A percentile compares a stretch with the other conserved stretches of the same genome.
These are phyloP conservation scores for Alternaria panax DNA, from an alignment of 2,329 filamentous ascomycete species.

Conservation along the genomic window DNA sequence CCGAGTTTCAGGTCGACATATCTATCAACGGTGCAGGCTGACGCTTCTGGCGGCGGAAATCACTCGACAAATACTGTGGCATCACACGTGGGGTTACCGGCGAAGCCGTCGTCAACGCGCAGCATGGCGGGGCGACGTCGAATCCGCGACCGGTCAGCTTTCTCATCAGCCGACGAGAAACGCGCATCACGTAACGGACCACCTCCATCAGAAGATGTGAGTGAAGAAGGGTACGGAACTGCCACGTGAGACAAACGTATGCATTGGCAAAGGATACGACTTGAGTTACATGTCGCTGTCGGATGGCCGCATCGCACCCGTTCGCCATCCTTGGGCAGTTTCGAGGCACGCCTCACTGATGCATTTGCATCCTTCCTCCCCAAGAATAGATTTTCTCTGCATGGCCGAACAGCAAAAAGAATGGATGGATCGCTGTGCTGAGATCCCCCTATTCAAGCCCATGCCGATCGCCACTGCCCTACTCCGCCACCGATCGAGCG, in stretches of 20 bases:
- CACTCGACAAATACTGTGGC: slow-evolving; percentile 9
- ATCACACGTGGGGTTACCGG: slow-evolving; percentile 4
- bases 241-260: background rate
- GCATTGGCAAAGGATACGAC: background rate
- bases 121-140: background rate
- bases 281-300: background rate
- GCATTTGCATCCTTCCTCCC: background rate
- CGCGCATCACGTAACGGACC: background rate
- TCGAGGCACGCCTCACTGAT: background rate
- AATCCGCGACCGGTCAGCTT: background rate
- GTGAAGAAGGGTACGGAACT: background rate
- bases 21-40: slow-evolving; percentile 1
- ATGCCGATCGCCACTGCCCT: slow-evolving; percentile 2
- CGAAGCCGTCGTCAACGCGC: background rate
- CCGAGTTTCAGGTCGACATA: slow-evolving; percentile 11
- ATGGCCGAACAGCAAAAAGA: slow-evolving; percentile 3
- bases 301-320: background rate
- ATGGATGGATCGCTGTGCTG: background rate
- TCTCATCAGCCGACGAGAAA: background rate
- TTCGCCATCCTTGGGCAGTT: background rate
- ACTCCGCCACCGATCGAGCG: background rate
- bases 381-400: slow-evolving; percentile 1
- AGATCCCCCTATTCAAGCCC: background rate
- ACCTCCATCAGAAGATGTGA: background rate
- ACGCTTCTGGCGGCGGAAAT: slow-evolving; percentile 4